These are phyloP conservation scores for Melanogaster broomeanus DNA, from an alignment of 768 basidiomycete species.

Conservation along the genomic window DNA sequence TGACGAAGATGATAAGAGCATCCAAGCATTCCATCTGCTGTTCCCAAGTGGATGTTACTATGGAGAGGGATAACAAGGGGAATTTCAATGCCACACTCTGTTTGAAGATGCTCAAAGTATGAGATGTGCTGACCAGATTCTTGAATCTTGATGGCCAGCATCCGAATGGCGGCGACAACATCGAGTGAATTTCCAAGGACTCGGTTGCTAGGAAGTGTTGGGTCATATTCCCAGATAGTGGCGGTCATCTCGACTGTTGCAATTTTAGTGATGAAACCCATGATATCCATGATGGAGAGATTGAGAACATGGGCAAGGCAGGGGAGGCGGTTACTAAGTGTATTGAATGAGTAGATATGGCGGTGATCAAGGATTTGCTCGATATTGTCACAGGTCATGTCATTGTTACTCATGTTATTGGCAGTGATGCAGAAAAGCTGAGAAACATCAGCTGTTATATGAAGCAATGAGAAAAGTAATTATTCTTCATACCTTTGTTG, in stretches of 20 bases:
- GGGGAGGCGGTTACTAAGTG: constrained; percentile 16
- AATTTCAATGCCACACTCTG: constrained; percentile 7
- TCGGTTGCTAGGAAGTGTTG: constrained; percentile 17
- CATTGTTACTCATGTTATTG: constrained; percentile 29
- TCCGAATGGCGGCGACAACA: constrained; percentile 32
- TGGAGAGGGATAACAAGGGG: constrained; percentile 26
- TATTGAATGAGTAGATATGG: constrained; percentile 12
- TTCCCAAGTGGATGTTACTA: constrained; percentile 27
- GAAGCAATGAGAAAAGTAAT: too few species aligned
- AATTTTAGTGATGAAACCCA: constrained; percentile 31
- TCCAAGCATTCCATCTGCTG: constrained; percentile 25
- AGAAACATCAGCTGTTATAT: neutral
- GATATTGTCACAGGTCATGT: constrained; percentile 19
- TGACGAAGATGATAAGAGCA: constrained; percentile 12
- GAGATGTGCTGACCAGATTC: constrained; percentile 21
- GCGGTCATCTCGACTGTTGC: constrained; percentile 25
- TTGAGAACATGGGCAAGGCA: constrained; percentile 35
- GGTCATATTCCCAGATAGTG: constrained; percentile 39
- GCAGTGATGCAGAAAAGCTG: constrained; percentile 23
- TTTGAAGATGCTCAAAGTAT: constrained; percentile 24
- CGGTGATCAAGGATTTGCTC: constrained; percentile 12
- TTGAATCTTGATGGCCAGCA: constrained; percentile 32
- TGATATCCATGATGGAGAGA: constrained; percentile 26
- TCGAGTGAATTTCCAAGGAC: constrained; percentile 30
- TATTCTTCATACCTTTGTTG: too few species aligned